These are phyloP conservation scores for Hydnomerulius pinastri DNA, from an alignment of 768 basidiomycete genomes.

Conservation along the genomic window DNA sequence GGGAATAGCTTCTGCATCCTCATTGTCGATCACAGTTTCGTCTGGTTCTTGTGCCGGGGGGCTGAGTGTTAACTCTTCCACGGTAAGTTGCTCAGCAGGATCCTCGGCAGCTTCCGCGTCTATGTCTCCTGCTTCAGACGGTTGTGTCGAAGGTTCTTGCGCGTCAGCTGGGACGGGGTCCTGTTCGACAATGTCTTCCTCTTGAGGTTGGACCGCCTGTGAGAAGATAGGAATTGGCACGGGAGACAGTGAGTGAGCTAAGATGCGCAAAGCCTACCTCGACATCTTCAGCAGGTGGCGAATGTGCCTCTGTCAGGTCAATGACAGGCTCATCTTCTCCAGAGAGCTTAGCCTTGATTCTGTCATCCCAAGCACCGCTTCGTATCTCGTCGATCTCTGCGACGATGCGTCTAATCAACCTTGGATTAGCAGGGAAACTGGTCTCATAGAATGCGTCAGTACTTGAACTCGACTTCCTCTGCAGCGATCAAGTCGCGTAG, in stretches of 20 bases:
- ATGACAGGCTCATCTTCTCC: constrained; percentile 6
- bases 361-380: constrained; percentile 62
- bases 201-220: constrained; percentile 1
- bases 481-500: constrained; percentile 67
- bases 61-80: neutral
- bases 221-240: neutral
- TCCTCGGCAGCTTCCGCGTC: constrained; percentile 2
- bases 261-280: constrained; percentile 10
- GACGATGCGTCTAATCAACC: constrained; percentile 52
- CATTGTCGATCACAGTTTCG: no score
- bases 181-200: constrained; percentile 4
- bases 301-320: constrained; percentile 2
- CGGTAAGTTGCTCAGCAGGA: neutral
- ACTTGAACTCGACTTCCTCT: constrained; percentile 84
- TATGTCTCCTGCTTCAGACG: constrained; percentile 6
- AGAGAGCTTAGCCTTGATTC: constrained; percentile 41
- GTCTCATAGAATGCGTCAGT: constrained; percentile 15
- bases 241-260: neutral
- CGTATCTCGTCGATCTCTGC: constrained; percentile 79
- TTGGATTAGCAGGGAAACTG: neutral
- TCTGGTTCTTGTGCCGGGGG: no score
- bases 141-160: neutral
- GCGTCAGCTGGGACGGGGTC: constrained; percentile 8
- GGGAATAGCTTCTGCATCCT: neutral
- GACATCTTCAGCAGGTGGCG: neutral